Conservation (phyloP, 257 asterid species). For the Solanum medicagineum region DNA sequence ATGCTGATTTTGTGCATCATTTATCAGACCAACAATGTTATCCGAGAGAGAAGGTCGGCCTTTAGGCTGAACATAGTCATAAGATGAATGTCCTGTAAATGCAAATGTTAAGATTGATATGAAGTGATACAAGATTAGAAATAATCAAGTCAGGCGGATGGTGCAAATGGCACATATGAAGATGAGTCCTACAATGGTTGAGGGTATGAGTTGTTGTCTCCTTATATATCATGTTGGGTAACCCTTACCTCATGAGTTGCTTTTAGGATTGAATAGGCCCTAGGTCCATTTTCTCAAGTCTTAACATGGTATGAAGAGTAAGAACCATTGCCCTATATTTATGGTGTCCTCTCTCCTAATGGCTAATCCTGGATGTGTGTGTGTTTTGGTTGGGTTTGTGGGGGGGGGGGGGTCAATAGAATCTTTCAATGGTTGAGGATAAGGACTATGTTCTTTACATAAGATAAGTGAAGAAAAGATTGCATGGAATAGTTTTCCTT, state of each 20-base stretch:
- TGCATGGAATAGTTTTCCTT: background rate
- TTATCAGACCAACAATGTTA: background rate
- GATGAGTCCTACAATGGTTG: background rate
- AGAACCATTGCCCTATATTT: background rate
- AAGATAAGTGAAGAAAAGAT: background rate
- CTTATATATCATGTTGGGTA: background rate
- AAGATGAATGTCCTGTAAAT: background rate
- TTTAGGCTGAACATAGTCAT: background rate
- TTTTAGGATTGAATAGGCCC: background rate
- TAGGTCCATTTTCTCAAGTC: background rate
- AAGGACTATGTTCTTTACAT: background rate
- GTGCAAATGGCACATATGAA: background rate
- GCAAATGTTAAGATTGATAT: background rate
- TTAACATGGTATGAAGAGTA: background rate
- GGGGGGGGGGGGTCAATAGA: background rate
- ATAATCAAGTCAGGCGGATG: background rate
- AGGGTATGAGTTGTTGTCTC: background rate
- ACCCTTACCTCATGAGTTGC: background rate
- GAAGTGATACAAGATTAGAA: background rate
- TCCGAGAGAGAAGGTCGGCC: background rate
- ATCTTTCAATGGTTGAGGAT: background rate
- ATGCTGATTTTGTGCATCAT: background rate
- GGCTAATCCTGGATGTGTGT: background rate
- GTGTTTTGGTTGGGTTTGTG: background rate
- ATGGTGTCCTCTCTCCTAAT: background rate